Percentiles rank a stretch among this genome's conserved stretches.
Evolutionary conservation across 768 basidiomycete species (phyloP).

Genomic region (Lyophyllum semitale): DNA sequence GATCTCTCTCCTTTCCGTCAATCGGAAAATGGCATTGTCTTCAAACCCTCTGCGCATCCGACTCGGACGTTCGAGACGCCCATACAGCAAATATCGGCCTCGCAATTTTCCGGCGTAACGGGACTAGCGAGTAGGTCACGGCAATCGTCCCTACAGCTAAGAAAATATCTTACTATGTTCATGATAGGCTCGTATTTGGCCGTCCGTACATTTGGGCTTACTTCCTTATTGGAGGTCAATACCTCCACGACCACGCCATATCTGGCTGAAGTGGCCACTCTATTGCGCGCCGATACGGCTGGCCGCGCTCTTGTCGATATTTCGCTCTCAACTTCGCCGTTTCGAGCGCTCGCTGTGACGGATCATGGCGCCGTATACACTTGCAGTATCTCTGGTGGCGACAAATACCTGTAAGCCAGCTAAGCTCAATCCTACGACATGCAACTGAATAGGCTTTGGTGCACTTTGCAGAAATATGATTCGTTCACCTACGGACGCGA

Average conservation of each 20-base stretch:
- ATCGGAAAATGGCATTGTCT: slow-evolving; percentile 25
- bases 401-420: slow-evolving; percentile 42
- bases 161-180: not conserved
- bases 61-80: slow-evolving; percentile 61
- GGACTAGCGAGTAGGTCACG: slow-evolving; percentile 8
- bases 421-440: not conserved
- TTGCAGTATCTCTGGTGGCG: slow-evolving; percentile 37
- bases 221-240: slow-evolving; percentile 39
- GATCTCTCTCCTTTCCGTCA: slow-evolving; percentile 29
- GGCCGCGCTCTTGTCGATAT: slow-evolving; percentile 49
- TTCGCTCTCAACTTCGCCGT: slow-evolving; percentile 32
- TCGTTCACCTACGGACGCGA: slow-evolving; percentile 5
- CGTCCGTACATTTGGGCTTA: slow-evolving; percentile 49
- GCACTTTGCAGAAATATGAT: slow-evolving; percentile 6
- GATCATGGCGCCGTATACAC: slow-evolving; percentile 53
- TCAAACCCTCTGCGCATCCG: slow-evolving; percentile 43
- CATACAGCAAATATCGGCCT: slow-evolving; percentile 61
- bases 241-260: slow-evolving; percentile 12
- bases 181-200: slow-evolving; percentile 33
- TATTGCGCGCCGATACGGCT: slow-evolving; percentile 43
- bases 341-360: slow-evolving; percentile 47
- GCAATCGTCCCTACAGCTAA: not conserved
- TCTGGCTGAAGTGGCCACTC: slow-evolving; percentile 34
- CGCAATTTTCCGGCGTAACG: slow-evolving; percentile 13
- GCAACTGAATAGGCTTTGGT: not conserved